These are phyloP conservation scores for Durio zibethinus DNA, from an alignment of 345 rosid genomes.

Conservation along the genomic window DNA sequence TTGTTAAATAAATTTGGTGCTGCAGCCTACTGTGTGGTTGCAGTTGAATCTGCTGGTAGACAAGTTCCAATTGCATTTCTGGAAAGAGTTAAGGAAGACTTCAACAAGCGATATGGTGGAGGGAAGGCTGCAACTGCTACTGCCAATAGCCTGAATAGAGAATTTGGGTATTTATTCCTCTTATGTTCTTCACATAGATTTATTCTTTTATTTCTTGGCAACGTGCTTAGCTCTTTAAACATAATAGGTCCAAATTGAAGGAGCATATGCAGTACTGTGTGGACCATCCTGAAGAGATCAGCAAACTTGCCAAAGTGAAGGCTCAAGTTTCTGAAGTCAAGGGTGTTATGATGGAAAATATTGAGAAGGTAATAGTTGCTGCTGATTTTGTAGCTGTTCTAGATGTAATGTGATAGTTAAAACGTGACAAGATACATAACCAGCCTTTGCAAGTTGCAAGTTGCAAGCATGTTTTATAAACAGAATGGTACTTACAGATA, in stretches of 20 bases:
- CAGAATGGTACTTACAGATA: not conserved
- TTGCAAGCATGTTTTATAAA: not conserved
- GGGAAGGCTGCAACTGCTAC: constrained; percentile 84
- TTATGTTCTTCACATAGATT: not conserved
- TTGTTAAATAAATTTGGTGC: constrained; percentile 14
- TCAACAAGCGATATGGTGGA: constrained; percentile 79
- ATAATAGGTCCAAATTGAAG: constrained; percentile 73
- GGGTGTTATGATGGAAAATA: constrained; percentile 99
- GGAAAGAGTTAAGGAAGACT: constrained; percentile 91
- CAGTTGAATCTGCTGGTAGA: constrained; percentile 83
- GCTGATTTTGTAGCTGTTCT: not conserved
- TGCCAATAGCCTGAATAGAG: constrained; percentile 73
- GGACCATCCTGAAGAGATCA: constrained; percentile 97
- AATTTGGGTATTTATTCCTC: constrained; percentile 50
- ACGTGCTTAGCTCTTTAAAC: constrained; percentile 14
- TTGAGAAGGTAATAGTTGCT: constrained; percentile 67
- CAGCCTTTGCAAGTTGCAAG: not conserved
- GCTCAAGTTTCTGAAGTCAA: constrained; percentile 98
- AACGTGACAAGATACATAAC: not conserved
- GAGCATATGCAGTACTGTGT: constrained; percentile 94
- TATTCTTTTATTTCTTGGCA: not conserved
- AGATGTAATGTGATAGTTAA: constrained; percentile 8
- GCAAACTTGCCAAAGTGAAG: constrained; percentile 95
- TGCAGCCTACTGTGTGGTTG: constrained; percentile 95
- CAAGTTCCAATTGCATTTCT: constrained; percentile 86